Evolutionary conservation across 768 basidiomycete species (phyloP), one percentile per base, ranked within the genome.

Genomic region (Rhodosporidiobolus sp.): DNA sequence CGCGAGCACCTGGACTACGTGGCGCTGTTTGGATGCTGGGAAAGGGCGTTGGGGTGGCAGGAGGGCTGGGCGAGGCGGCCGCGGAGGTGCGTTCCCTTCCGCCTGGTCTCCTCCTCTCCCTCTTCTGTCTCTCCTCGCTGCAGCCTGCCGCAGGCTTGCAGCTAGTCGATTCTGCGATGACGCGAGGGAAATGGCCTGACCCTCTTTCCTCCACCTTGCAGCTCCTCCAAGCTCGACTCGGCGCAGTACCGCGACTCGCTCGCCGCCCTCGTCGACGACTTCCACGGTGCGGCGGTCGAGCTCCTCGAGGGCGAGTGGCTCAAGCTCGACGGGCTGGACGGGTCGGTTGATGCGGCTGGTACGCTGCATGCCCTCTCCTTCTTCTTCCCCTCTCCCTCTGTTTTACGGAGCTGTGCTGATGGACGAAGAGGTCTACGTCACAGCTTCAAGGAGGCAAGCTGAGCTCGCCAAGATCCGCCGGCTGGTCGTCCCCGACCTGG

Each of bases 401-500:
- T 34, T 16, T 49, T 32, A 9, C 16, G 48, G 16, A 3, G 26
- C n/a, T 2, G 7, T 30, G 35, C 48, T 55, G 43, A 53, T 60
- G 2, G 16, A 28, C n/a, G 45, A 2, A 5, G 0, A 9, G 14
- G 19, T 57, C 22, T 49, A 19, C 28, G 22, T n/a, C 38, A 24
- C 54, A 85, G 86, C 81, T 53, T 85, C 88, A 58, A 85, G 84
- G 12, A 85, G 89, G 35, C 84, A 83, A 32, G 83, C 83, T 30
- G 91, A 94, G 72, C 85, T 95, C 57, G 82, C 86, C 20, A 87
- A 89, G n/a, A 89, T 95, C 63, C 87, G 94, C 53, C 89, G 93
- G 77, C 87, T 94, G 43, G 94, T 89, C 80, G 84, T 96, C 34
- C 95, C 94, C 0, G 93, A 96, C 79, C 84, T 97, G 30, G 87